Percentiles rank a stretch among this genome's conserved stretches.
Evolutionary conservation across 2,329 filamentous ascomycete species (phyloP).

Genomic region (Malbranchea zuffiana): DNA sequence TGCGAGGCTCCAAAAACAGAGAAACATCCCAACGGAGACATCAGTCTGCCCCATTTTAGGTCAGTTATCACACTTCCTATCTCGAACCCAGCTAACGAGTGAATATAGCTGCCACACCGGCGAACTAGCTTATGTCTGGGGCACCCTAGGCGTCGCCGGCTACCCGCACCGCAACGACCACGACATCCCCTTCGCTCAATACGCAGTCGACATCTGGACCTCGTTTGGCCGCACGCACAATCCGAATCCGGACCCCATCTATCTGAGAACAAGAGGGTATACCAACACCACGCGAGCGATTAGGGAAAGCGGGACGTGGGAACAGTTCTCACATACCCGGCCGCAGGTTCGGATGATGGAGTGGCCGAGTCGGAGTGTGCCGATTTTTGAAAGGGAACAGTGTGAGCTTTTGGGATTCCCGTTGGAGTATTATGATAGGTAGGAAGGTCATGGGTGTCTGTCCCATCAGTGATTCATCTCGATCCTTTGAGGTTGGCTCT

Average conservation of each 20-base stretch:
- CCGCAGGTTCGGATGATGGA: not conserved
- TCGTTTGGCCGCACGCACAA: slow-evolving; percentile 1
- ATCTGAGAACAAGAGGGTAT: not conserved
- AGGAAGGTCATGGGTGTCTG: not conserved
- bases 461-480: too few relatives aligned
- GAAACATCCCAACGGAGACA: not conserved
- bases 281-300: not conserved
- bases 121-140: slow-evolving; percentile 5
- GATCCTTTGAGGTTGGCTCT: too few relatives aligned
- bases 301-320: not conserved
- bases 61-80: not conserved
- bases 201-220: not conserved
- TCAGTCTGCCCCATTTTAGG: not conserved
- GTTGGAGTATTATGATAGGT: not conserved
- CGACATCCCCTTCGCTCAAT: not conserved
- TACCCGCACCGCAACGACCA: not conserved
- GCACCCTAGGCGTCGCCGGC: not conserved
- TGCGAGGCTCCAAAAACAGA: slow-evolving; percentile 1
- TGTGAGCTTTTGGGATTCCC: not conserved
- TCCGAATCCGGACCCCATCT: not conserved
- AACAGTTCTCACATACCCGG: not conserved
- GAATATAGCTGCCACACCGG: slow-evolving; percentile 2
- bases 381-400: not conserved
- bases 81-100: not conserved
- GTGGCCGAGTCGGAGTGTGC: not conserved